Evolutionary conservation across 495 filamentous ascomycete species (phyloP), one percentile per base, ranked within the genome.

Genomic region (Penicillium roqueforti): DNA sequence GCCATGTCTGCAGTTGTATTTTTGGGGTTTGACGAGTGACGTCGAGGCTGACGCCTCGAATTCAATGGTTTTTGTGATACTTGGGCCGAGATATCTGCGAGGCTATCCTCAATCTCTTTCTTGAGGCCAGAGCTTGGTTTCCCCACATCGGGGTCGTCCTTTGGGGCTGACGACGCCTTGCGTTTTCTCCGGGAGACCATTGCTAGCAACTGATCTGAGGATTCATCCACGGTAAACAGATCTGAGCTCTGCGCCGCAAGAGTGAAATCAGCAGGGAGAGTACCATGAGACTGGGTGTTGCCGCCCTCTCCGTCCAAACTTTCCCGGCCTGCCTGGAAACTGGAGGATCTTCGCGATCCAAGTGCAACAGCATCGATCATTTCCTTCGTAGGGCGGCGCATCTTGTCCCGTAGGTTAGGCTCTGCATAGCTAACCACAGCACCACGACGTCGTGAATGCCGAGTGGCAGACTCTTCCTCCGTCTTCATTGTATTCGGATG

Each of bases 361-460:
- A 82, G 79, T 3, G 71, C 62, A 38, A 92, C 88, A 7, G 88
- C 88, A 65, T 89, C 87, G 32, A 84, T 76, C 6, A 92, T 68
- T 48, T 87, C 80, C 55, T 87, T 88, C 14, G 85, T 87, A 19
- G 88, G 86, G 45, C 90, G 83, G 46, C 90, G 80, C 90, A 95
- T 95, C 72, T 95, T 95, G 60, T 84, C 87, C 47, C 87, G 79
- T 29, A 95, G 73, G 61, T 87, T 95, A 8, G 90, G 90, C 67
- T 92, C 87, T 20, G 89, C 87, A 65, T 95, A 95, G 72, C 87
- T 93, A 42, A 95, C 79, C 26, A 79, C 77, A 6, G 80, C 73
- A 46, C 84, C 74, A 11, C 83, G 79, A 55, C 89, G 82, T 23
- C 90, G 75, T 39, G 80, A 83, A 9, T 82, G 77, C 43, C 88